Evolutionary conservation across 2,329 filamentous ascomycete genomes (phyloP).

Genomic region (Neodidymelliopsis sp.): DNA sequence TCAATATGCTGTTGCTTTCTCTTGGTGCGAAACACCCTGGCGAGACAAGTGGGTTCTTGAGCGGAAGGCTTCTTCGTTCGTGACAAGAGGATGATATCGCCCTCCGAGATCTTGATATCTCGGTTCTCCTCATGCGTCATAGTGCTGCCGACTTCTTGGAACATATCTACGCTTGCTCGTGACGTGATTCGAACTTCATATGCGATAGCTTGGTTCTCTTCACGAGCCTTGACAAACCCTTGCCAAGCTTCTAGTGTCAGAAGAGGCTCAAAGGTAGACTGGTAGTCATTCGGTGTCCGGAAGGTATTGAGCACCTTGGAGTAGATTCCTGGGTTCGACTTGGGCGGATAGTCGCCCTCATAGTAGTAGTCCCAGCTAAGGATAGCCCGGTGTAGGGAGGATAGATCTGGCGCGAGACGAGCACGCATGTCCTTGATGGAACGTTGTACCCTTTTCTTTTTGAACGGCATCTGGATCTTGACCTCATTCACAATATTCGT

Average conservation of each 20-base stretch:
- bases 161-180: conserved; percentile 89
- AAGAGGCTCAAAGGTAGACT: conserved; percentile 87
- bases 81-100: conserved; percentile 88
- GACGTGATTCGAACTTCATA: conserved; percentile 90
- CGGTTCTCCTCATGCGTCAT: conserved; percentile 75
- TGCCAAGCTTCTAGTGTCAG: conserved; percentile 95
- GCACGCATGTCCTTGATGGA: conserved; percentile 94
- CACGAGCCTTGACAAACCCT: conserved; percentile 86
- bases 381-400: conserved; percentile 82
- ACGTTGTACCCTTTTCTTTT: conserved; percentile 80
- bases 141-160: conserved; percentile 87
- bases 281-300: conserved; percentile 77
- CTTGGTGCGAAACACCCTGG: conserved; percentile 79
- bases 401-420: conserved; percentile 87
- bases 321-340: conserved; percentile 72
- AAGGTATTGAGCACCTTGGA: conserved; percentile 81
- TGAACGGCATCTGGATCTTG: conserved; percentile 71
- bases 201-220: conserved; percentile 80
- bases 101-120: conserved; percentile 77
- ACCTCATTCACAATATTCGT: conserved; percentile 49
- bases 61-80: conserved; percentile 74
- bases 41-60: conserved; percentile 79
- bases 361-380: conserved; percentile 97
- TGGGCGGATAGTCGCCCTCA: conserved; percentile 82
- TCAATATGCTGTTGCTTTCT: conserved; percentile 84